phyloP scores from a whole-genome alignment of 495 filamentous ascomycete species.

The Trichoderma gamsii region DNA sequence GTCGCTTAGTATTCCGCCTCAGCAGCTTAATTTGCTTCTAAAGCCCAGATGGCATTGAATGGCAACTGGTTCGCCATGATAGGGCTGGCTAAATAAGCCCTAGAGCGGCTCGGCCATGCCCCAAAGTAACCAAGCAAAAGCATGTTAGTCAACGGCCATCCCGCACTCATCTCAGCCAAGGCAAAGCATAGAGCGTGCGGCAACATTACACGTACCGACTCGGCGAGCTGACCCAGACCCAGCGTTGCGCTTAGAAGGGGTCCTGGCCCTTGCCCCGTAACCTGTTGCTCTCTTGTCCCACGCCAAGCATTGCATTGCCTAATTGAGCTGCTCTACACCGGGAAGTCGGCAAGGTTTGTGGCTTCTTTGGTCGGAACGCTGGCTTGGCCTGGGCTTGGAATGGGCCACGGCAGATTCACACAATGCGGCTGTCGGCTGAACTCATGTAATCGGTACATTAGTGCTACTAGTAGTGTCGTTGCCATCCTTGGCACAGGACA shows the following conservation, averaged over 20 bases:
- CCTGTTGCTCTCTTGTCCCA: too few species aligned
- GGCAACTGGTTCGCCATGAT: neutral
- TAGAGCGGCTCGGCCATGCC: neutral
- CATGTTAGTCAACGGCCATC: neutral
- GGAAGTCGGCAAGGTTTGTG: too few species aligned
- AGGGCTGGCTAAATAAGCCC: constrained; percentile 4
- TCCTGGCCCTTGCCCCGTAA: neutral
- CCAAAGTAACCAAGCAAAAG: neutral
- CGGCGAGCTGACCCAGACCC: neutral
- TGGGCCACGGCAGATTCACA: too few species aligned
- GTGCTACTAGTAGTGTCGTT: too few species aligned
- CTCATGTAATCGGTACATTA: too few species aligned
- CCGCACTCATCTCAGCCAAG: neutral
- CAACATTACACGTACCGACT: constrained; percentile 7
- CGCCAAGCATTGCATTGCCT: too few species aligned
- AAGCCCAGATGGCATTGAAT: neutral
- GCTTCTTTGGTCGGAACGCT: too few species aligned
- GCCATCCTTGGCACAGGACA: too few species aligned
- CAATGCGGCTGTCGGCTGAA: too few species aligned
- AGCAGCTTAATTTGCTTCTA: constrained; percentile 8
- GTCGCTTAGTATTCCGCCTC: neutral
- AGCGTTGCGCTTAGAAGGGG: too few species aligned
- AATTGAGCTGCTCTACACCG: too few species aligned
- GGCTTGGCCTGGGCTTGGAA: too few species aligned
- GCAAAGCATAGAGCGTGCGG: neutral